phyloP scores from a whole-genome alignment of 768 basidiomycete genomes.

The Candolleomyces aberdarensis region DNA sequence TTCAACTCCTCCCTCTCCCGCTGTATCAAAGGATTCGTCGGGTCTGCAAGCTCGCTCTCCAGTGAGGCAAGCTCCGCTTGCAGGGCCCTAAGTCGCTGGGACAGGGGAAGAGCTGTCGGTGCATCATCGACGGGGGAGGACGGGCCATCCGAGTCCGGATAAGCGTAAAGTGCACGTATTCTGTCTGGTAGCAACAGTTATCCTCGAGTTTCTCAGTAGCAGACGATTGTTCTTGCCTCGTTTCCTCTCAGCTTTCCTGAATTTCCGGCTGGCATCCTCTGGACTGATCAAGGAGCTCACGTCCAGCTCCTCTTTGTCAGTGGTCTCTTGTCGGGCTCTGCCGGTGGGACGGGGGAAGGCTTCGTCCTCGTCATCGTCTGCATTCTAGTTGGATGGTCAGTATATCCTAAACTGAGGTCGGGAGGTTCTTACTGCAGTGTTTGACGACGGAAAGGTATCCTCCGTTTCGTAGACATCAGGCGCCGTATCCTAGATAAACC shows the following conservation, averaged over 20 bases:
- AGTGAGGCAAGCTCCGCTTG: constrained; percentile 78
- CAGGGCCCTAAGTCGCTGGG: constrained; percentile 59
- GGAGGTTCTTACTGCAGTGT: constrained; percentile 39
- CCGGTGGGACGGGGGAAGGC: constrained; percentile 36
- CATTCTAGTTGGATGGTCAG: constrained; percentile 38
- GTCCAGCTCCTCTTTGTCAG: constrained; percentile 67
- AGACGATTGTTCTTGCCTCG: constrained; percentile 17
- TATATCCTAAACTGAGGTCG: constrained; percentile 1
- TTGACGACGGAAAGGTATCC: constrained; percentile 59
- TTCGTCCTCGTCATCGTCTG: constrained; percentile 70
- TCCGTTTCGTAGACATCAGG: constrained; percentile 93
- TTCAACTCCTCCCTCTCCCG: constrained; percentile 58
- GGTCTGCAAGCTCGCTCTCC: constrained; percentile 80
- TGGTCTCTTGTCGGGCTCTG: constrained; percentile 35
- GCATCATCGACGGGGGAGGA: constrained; percentile 36
- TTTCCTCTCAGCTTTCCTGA: constrained; percentile 68
- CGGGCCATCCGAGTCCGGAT: constrained; percentile 64
- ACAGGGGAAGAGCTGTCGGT: constrained; percentile 43
- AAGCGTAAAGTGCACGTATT: constrained; percentile 58
- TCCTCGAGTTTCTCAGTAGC: neutral
- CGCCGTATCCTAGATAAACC: constrained; percentile 68
- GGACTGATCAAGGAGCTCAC: constrained; percentile 56
- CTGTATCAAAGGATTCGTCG: constrained; percentile 64
- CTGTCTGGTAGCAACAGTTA: constrained; percentile 32
- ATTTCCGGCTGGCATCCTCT: constrained; percentile 67